A percentile compares a stretch with the other conserved stretches of the same genome.
These are phyloP conservation scores for Candida vaughaniae DNA, from an alignment of 805 yeast species.

Conservation along the genomic window DNA sequence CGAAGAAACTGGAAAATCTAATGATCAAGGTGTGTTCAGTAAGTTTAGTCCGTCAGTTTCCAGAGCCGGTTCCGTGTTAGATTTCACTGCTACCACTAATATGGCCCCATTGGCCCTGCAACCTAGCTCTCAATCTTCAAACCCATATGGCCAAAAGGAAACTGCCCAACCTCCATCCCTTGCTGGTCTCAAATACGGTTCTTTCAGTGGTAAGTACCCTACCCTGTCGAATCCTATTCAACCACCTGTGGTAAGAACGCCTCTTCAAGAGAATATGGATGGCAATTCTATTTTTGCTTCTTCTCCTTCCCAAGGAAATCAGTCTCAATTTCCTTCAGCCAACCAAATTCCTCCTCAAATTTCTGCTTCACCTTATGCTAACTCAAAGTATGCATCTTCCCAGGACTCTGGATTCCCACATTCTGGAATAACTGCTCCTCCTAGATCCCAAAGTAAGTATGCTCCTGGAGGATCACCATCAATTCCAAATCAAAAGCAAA, in stretches of 20 bases:
- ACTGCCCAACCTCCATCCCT: background rate
- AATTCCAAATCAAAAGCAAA: slow-evolving; percentile 1
- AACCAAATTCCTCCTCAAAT: background rate
- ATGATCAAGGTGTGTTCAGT: slow-evolving; percentile 60
- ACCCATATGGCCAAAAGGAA: slow-evolving; percentile 5
- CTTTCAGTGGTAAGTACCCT: background rate
- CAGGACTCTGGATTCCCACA: slow-evolving; percentile 13
- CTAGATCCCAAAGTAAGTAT: slow-evolving; percentile 12
- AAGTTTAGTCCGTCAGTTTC: slow-evolving; percentile 71
- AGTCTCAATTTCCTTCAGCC: background rate
- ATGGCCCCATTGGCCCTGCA: background rate
- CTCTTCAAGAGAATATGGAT: slow-evolving; percentile 9
- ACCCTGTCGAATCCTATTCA: slow-evolving; percentile 7
- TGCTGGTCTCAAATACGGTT: background rate
- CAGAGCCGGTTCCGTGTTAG: slow-evolving; percentile 46
- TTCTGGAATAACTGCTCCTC: slow-evolving; percentile 1
- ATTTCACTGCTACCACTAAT: slow-evolving; percentile 22
- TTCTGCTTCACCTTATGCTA: slow-evolving; percentile 5
- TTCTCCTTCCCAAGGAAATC: slow-evolving; percentile 5
- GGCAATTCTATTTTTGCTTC: slow-evolving; percentile 10
- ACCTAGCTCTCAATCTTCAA: background rate
- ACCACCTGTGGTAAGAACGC: slow-evolving; percentile 8
- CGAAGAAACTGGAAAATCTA: slow-evolving; percentile 45
- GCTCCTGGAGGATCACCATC: slow-evolving; percentile 9
- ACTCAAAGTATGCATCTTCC: slow-evolving; percentile 19